Conservation (phyloP, 176 grass and related monocot species). For the Elaeis guineensis region DNA sequence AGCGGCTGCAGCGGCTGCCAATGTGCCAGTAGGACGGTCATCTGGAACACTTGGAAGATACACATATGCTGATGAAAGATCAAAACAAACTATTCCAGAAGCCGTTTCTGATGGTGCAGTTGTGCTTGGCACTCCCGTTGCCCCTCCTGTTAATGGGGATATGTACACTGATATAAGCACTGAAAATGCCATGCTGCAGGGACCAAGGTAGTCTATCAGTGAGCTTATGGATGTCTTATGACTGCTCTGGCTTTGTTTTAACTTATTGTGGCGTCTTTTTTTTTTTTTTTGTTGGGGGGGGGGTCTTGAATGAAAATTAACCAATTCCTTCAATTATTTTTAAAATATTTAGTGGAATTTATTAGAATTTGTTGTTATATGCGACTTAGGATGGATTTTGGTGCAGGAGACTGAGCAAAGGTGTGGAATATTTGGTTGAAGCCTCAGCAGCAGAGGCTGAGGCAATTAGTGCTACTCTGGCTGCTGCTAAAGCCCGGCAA, state of each 20-base stretch:
- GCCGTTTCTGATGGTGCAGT: constrained; percentile 65
- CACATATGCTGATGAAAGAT: constrained; percentile 50
- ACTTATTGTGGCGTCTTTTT: no score
- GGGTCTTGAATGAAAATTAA: no score
- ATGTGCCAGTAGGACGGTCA: constrained; percentile 43
- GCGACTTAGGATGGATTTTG: constrained; percentile 4
- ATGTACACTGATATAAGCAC: constrained; percentile 94
- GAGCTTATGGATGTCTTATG: no score
- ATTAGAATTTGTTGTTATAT: neutral
- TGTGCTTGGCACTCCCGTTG: constrained; percentile 88
- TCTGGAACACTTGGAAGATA: constrained; percentile 41
- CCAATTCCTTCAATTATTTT: no score
- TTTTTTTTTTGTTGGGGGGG: no score
- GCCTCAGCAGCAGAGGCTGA: constrained; percentile 85
- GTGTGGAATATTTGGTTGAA: constrained; percentile 84
- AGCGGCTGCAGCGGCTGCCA: constrained; percentile 62
- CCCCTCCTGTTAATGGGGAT: constrained; percentile 94
- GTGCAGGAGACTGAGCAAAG: constrained; percentile 79
- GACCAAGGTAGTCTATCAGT: constrained; percentile 50
- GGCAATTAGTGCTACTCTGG: constrained; percentile 85
- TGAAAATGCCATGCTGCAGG: constrained; percentile 84
- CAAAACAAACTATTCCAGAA: constrained; percentile 50
- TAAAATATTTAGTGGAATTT: neutral
- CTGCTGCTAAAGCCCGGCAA: constrained; percentile 83
- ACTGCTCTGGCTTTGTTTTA: no score